Evolutionary conservation across 176 grass and related monocot species (phyloP).

Genomic region (Avena insularis): DNA sequence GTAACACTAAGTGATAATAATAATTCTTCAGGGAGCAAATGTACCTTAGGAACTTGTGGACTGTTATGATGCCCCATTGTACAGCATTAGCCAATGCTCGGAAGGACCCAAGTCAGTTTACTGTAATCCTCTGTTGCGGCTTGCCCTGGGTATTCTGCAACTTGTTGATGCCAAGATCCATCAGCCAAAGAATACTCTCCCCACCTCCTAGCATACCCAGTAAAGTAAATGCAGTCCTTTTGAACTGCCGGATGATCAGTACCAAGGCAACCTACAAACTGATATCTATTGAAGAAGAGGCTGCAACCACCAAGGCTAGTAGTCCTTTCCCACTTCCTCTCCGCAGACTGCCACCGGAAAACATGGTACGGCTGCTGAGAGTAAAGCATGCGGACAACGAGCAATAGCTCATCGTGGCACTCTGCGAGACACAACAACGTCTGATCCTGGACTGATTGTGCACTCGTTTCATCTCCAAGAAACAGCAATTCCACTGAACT

Average conservation of each 20-base stretch:
- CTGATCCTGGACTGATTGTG: not conserved
- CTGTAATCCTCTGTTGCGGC: not conserved
- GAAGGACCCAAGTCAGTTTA: not conserved
- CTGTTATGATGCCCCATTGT: not conserved
- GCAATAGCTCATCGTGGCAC: not conserved
- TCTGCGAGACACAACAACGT: constrained; percentile 49
- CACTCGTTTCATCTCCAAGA: constrained; percentile 21
- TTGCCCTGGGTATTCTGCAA: not conserved
- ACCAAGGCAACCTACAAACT: not conserved
- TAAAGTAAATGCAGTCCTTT: not conserved
- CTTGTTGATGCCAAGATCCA: not conserved
- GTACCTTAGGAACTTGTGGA: too few relatives aligned
- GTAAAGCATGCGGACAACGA: not conserved
- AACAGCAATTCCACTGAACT: constrained; percentile 16
- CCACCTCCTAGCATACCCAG: not conserved
- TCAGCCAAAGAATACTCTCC: not conserved
- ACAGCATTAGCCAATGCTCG: not conserved
- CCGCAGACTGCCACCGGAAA: not conserved
- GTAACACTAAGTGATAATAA: too few relatives aligned
- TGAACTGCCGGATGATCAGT: not conserved
- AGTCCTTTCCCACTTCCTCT: not conserved
- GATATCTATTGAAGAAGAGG: not conserved
- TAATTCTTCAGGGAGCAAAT: too few relatives aligned
- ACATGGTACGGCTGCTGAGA: not conserved
- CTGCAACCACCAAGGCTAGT: not conserved